These are phyloP conservation scores for Thelephora terrestris DNA, from an alignment of 1,284 basidiomycete species.

Conservation along the genomic window DNA sequence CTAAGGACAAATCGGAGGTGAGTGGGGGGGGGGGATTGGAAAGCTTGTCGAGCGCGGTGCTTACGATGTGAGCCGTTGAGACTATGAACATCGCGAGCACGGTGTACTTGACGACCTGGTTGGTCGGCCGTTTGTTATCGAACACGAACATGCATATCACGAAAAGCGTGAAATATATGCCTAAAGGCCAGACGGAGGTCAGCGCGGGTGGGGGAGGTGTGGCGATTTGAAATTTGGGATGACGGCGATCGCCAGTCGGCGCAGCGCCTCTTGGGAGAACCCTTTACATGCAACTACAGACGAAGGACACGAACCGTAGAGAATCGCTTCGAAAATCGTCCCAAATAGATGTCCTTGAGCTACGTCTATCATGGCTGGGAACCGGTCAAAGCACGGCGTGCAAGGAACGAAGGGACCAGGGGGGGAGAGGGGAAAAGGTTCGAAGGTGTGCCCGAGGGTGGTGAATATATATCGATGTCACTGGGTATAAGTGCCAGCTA, in stretches of 20 bases:
- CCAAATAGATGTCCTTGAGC: slow-evolving; percentile 3
- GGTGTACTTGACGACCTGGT: slow-evolving; percentile 1
- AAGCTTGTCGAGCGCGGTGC: neutral
- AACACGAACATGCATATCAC: slow-evolving; percentile 1
- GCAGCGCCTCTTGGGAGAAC: too few species aligned
- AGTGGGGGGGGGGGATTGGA: too few species aligned
- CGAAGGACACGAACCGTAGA: neutral
- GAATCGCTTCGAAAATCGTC: neutral
- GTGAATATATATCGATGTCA: too few species aligned
- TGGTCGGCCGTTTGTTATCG: neutral
- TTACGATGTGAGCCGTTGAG: slow-evolving; percentile 2
- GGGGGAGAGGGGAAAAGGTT: too few species aligned
- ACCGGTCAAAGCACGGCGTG: too few species aligned
- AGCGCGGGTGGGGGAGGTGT: too few species aligned
- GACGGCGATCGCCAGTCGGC: too few species aligned
- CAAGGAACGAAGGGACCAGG: too few species aligned
- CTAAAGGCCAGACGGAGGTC: neutral
- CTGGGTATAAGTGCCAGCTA: too few species aligned
- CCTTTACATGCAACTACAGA: neutral
- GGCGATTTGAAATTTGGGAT: too few species aligned
- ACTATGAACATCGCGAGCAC: neutral
- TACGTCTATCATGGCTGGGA: neutral
- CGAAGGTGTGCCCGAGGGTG: too few species aligned
- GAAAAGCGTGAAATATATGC: slow-evolving; percentile 1
- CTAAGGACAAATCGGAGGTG: neutral